Percentiles rank a stretch among this genome's conserved stretches.
These are phyloP conservation scores for Mycena indigotica DNA, from an alignment of 768 basidiomycete genomes.

Conservation along the genomic window DNA sequence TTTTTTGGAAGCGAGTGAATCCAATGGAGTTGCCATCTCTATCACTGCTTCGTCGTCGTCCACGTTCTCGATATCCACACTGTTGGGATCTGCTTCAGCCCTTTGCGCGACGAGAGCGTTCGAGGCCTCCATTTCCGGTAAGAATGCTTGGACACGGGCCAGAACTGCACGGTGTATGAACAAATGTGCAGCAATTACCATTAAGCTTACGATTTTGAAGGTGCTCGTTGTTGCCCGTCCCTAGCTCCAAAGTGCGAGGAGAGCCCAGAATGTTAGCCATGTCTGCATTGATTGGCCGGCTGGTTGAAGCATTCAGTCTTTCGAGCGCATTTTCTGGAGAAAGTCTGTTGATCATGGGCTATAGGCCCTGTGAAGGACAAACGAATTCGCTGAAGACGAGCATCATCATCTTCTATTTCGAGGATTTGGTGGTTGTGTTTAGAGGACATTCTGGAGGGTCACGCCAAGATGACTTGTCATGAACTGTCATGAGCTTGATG, in stretches of 20 bases:
- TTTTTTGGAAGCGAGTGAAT: not conserved
- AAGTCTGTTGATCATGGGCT: not conserved
- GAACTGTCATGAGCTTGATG: not conserved
- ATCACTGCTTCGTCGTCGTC: conserved; percentile 39
- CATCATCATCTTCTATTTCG: conserved; percentile 18
- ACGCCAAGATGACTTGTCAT: conserved; percentile 1
- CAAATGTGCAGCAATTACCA: not conserved
- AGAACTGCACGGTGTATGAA: conserved; percentile 38
- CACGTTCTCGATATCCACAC: conserved; percentile 53
- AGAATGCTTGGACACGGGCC: conserved; percentile 48
- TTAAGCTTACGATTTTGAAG: not conserved
- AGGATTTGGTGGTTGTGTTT: conserved; percentile 2
- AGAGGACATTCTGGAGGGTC: not conserved
- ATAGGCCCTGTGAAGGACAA: not conserved
- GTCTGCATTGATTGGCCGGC: not conserved
- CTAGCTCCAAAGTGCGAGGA: not conserved
- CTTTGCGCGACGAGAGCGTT: conserved; percentile 41
- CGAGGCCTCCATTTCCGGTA: conserved; percentile 49
- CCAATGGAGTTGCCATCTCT: conserved; percentile 42
- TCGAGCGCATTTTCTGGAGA: conserved; percentile 17
- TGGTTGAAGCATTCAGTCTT: conserved; percentile 11
- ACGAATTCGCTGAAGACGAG: conserved; percentile 20
- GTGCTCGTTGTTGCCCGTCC: not conserved
- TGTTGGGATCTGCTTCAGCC: conserved; percentile 37
- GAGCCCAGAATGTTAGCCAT: conserved; percentile 5